Conservation (phyloP, 1,284 basidiomycete species). For the Polyporus tsugae region DNA sequence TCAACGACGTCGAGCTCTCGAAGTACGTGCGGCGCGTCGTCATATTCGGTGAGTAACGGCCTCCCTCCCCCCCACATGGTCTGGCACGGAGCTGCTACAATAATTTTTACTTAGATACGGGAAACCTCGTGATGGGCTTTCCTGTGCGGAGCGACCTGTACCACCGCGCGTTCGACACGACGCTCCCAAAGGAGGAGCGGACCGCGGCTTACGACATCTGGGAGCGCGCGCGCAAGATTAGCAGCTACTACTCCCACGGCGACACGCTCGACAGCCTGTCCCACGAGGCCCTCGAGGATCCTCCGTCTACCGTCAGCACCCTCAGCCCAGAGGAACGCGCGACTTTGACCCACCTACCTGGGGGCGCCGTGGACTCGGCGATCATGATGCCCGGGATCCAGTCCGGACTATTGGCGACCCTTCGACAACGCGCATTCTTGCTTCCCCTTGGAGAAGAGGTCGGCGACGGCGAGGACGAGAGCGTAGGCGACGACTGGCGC, state of each 20-base stretch:
- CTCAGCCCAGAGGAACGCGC: constrained; percentile 28
- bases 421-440: neutral
- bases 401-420: constrained; percentile 2
- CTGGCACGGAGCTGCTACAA: no score
- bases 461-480: neutral
- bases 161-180: neutral
- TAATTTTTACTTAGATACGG: neutral
- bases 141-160: neutral
- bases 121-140: neutral
- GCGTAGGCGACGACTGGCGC: constrained; percentile 13
- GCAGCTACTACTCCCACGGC: constrained; percentile 36
- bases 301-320: constrained; percentile 23
- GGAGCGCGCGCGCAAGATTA: neutral
- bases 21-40: constrained; percentile 21
- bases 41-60: constrained; percentile 15
- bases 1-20: constrained; percentile 15
- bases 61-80: neutral
- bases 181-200: neutral
- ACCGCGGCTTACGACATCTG: constrained; percentile 1
- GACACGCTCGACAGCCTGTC: constrained; percentile 21
- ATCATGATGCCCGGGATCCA: constrained; percentile 11
- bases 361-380: constrained; percentile 18
- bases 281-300: constrained; percentile 15
- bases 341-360: constrained; percentile 14
- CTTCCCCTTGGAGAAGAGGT: neutral